Base-by-base conservation (phyloP, 2,329 filamentous ascomycete species). In the Claviceps sp. region DNA sequence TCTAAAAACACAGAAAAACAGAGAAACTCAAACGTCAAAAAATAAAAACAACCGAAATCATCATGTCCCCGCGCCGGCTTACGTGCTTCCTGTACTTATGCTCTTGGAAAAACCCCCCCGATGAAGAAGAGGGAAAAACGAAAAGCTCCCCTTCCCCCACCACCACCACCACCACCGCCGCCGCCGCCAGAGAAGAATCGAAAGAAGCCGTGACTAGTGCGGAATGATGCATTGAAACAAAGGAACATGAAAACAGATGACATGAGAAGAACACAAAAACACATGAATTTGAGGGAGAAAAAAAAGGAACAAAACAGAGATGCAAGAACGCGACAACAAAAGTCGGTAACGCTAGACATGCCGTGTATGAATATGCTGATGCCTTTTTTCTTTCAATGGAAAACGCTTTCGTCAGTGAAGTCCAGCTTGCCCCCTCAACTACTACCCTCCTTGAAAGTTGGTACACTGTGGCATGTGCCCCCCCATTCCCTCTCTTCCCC, bases 281-380 rank as follows among this genome's bases (percentile, higher is more conserved):
- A 30, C 2, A 30, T 30, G 26, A 10, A 10, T 30, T 30, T 30
- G 19, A 22, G 26, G 10, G 3, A 34, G 4, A 4, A 34, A 11
- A 34, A 34, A 30, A 30, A 11, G 10, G 3, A 11, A 34, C 30
- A 4, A 34, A 11, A 11, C 30, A 34, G 3, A 34, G 30, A 34
- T 34, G 30, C 30, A 34, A 34, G 10, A 34, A 34, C 10, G 30
- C 30, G 11, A 34, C 11, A 34, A 11, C 10, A 34, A 34, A 24
- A 34, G n/a, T 40, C 50, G 40, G 34, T 49, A 53, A 55, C 49
- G 55, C 55, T 53, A 51, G 53, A 59, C 51, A 57, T 58, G 57
- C 51, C 56, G 8, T 58, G 58, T 57, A 52, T 54, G 57, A 55
- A 57, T 51, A 50, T 46, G 30, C 10, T 34, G 47, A 48, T 54